These are phyloP conservation scores for Cryphonectria radicalis DNA, from an alignment of 2,329 filamentous ascomycete species.

Conservation along the genomic window DNA sequence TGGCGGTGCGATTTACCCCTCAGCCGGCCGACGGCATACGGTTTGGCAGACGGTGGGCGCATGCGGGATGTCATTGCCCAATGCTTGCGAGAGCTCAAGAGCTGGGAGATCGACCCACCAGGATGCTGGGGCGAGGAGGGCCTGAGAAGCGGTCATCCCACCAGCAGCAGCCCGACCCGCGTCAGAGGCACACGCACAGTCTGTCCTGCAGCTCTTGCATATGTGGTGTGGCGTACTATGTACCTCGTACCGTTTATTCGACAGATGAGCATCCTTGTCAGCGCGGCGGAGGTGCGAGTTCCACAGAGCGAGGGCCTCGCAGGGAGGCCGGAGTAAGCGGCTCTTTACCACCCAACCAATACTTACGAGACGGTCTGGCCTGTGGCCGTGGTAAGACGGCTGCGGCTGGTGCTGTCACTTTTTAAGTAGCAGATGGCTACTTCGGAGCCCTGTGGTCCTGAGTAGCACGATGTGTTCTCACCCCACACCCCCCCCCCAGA, in stretches of 20 bases:
- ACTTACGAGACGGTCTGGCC: conserved; percentile 5
- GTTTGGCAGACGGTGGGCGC: not conserved
- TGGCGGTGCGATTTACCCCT: not conserved
- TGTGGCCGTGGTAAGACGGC: conserved; percentile 14
- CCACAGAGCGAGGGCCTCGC: not conserved
- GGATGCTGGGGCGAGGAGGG: not conserved
- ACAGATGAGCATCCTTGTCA: conserved; percentile 2
- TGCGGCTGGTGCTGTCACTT: conserved; percentile 21
- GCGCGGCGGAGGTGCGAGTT: not conserved
- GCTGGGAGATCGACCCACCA: not conserved
- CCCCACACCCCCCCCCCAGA: conserved; percentile 4
- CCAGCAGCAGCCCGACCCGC: conserved; percentile 16
- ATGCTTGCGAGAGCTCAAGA: not conserved
- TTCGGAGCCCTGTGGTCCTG: conserved; percentile 25
- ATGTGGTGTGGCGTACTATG: conserved; percentile 9
- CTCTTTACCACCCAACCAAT: conserved; percentile 8
- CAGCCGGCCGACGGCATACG: not conserved
- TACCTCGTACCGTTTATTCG: not conserved
- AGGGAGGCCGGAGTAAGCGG: conserved; percentile 7
- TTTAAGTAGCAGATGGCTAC: conserved; percentile 16
- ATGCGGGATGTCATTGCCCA: not conserved
- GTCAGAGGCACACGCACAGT: conserved; percentile 17
- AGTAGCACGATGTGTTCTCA: conserved; percentile 3
- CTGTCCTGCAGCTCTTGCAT: conserved; percentile 24
- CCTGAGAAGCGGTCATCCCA: not conserved